A percentile compares a stretch with the other conserved stretches of the same genome.
Evolutionary conservation across 2,329 filamentous ascomycete species (phyloP).

Genomic region (Chalaropsis thielavioides): DNA sequence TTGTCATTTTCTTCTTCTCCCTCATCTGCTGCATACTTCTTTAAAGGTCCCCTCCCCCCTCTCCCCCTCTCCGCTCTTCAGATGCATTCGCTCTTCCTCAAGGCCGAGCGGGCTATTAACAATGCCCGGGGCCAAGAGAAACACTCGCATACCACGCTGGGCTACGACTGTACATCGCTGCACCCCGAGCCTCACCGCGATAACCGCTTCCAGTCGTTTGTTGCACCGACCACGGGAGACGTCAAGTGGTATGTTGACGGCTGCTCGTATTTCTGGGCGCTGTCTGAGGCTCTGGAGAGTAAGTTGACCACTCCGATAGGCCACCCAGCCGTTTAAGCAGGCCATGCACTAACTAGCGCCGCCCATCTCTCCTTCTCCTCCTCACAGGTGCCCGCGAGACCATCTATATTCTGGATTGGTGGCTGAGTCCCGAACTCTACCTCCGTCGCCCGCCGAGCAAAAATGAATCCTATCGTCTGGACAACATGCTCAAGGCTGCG

Average conservation of each 20-base stretch:
- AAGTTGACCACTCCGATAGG: slow-evolving; percentile 17
- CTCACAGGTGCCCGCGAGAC: slow-evolving; percentile 50
- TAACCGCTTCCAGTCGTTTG: slow-evolving; percentile 54
- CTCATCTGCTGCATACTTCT: not conserved
- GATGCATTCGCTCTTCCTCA: slow-evolving; percentile 28
- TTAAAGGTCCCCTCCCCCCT: not conserved
- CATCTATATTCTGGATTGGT: slow-evolving; percentile 83
- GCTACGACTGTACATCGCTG: slow-evolving; percentile 28
- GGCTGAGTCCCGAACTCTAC: slow-evolving; percentile 79
- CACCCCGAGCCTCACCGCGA: slow-evolving; percentile 31
- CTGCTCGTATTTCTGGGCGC: slow-evolving; percentile 72
- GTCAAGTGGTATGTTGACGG: slow-evolving; percentile 83
- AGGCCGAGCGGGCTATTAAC: slow-evolving; percentile 27
- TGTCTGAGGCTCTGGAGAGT: slow-evolving; percentile 62
- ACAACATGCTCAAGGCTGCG: slow-evolving; percentile 67
- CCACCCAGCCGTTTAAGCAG: not conserved
- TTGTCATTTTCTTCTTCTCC: not conserved
- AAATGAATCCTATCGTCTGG: slow-evolving; percentile 72
- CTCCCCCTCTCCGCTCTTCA: not conserved
- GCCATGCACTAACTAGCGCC: not conserved
- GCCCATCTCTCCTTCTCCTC: slow-evolving; percentile 7
- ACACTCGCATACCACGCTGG: slow-evolving; percentile 33
- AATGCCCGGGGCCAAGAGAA: slow-evolving; percentile 27
- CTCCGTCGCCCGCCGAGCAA: slow-evolving; percentile 65
- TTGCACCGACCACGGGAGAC: slow-evolving; percentile 55